Percentiles rank a stretch among this genome's conserved stretches.
Conservation (phyloP, 441 rosid species). For the Gossypium lobatum region DNA sequence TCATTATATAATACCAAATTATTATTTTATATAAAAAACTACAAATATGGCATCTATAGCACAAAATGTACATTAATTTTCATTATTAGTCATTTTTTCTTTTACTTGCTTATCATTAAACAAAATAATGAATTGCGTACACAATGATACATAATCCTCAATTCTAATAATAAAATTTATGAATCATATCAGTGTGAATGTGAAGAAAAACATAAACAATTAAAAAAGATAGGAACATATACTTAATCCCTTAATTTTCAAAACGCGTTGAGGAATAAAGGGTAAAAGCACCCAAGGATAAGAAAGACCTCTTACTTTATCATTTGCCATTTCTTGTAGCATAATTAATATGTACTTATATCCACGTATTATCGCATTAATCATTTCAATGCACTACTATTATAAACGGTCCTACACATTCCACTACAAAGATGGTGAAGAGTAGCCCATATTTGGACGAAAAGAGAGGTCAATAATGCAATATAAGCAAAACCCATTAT, state of each 20-base stretch:
- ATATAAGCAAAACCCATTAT: conserved; percentile 2
- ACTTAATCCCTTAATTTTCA: neutral
- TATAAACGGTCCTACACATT: conserved; percentile 26
- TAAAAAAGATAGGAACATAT: neutral
- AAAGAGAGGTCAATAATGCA: conserved; percentile 12
- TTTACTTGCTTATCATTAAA: no score
- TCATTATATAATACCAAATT: no score
- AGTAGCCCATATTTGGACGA: neutral
- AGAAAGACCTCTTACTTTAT: neutral
- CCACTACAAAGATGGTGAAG: conserved; percentile 12
- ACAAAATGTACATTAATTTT: no score
- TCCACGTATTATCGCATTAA: neutral
- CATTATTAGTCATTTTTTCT: neutral
- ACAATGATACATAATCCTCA: neutral
- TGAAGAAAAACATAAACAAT: neutral
- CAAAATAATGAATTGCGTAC: no score
- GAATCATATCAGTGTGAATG: conserved; percentile 5
- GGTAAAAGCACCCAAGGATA: neutral
- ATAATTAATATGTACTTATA: neutral
- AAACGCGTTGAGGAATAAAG: conserved; percentile 10
- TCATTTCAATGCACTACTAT: neutral
- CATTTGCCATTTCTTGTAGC: neutral
- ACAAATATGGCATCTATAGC: no score
- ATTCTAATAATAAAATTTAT: neutral
- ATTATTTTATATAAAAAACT: no score